Evolutionary conservation across 257 asterid species (phyloP), one percentile per base, ranked within the genome.

Genomic region (Datura wrightii): DNA sequence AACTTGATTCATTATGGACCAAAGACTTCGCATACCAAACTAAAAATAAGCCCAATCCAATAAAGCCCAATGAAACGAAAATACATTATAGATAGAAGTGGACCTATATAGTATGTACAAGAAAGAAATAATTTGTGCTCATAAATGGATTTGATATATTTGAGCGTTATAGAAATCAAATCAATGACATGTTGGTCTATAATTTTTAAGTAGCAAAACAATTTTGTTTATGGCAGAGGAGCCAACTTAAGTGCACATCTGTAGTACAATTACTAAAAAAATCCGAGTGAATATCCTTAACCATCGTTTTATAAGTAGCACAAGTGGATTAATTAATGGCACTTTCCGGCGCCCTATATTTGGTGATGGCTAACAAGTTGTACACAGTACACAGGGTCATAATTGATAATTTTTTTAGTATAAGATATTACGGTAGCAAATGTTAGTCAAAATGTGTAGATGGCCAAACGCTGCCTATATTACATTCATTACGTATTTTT

Each of bases 391-490:
- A 67, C 76, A 67, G 37, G 50, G 37, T 67, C 50, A 6, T 37
- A 67, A 5, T 37, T 36, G 76, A 65, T 58, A 56, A 58, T 58
- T 6, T 58, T 6, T 58, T 54, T 5, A 58, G 65, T 58, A 58
- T 37, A 13, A 6, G 76, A 67, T 67, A 67, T 37, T 67, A 37
- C 24, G 6, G 8, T 15, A 37, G n/a, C 50, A 67, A 37, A 48
- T 24, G 7, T 72, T 58, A 19, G 84, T 80, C 84, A 80, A 80
- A 80, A 8, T 63, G 2, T 59, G 74, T 80, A 80, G 84, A 59
- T 58, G 84, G 85, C 89, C 91, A 87, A 88, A 88, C 80, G 54
- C 79, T 60, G 79, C 79, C 80, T 19, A 74, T 74, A 74, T 19
- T 74, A 74, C 80, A 74, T 44, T 44, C 80, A 74, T 44, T 44